These are phyloP conservation scores for Chaetoceros tenuissimus DNA, from an alignment of 108 stramenopile species.

Conservation along the genomic window DNA sequence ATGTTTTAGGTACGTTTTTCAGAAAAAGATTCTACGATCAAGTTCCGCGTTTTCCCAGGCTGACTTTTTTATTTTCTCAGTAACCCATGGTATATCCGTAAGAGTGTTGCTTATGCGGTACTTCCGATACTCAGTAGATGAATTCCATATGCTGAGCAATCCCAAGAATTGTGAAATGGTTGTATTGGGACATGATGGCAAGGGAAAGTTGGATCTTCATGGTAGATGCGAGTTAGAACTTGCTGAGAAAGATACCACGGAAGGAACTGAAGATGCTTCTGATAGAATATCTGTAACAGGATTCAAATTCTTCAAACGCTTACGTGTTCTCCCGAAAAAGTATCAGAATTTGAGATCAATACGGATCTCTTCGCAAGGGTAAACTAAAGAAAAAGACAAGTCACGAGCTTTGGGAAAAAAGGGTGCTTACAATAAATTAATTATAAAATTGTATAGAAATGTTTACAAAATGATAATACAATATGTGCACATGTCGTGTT, in stretches of 20 bases:
- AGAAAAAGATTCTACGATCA: background rate
- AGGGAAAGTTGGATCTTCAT: slow-evolving; percentile 54
- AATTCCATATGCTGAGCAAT: slow-evolving; percentile 83
- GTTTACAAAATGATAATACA: no score
- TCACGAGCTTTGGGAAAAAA: no score
- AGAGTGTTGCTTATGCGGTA: slow-evolving; percentile 85
- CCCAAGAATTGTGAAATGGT: slow-evolving; percentile 88
- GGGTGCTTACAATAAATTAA: no score
- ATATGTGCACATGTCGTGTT: no score
- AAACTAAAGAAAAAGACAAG: no score
- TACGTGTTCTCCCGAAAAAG: slow-evolving; percentile 46
- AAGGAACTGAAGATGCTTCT: slow-evolving; percentile 6
- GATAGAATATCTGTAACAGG: slow-evolving; percentile 18
- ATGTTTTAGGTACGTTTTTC: slow-evolving; percentile 31
- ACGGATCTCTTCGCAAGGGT: background rate
- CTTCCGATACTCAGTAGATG: slow-evolving; percentile 89
- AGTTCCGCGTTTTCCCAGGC: background rate
- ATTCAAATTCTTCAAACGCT: slow-evolving; percentile 49
- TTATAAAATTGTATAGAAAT: no score
- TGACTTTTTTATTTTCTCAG: slow-evolving; percentile 21
- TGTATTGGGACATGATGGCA: slow-evolving; percentile 68
- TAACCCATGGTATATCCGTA: slow-evolving; percentile 86
- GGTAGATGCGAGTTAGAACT: slow-evolving; percentile 59
- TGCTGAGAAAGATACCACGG: slow-evolving; percentile 1
- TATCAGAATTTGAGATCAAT: background rate